These are phyloP conservation scores for Capsella bursapastoris DNA, from an alignment of 345 rosid species.

Conservation along the genomic window DNA sequence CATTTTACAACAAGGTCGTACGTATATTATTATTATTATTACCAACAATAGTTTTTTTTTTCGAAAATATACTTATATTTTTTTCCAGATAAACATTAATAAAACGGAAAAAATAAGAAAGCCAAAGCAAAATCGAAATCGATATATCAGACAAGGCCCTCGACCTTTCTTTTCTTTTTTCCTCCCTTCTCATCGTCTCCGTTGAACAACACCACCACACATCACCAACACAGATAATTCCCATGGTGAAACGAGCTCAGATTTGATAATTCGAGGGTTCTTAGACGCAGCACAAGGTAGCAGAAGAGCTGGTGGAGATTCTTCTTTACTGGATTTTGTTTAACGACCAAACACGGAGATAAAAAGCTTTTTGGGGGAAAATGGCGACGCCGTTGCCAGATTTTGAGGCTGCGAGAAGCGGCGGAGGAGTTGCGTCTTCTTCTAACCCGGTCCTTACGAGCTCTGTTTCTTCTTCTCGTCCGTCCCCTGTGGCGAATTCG, in stretches of 20 bases:
- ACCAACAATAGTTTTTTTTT: slow-evolving; percentile 14
- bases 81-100: slow-evolving; percentile 32
- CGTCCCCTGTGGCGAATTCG: slow-evolving; percentile 35
- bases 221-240: slow-evolving; percentile 29
- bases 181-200: slow-evolving; percentile 39
- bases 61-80: background rate
- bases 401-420: slow-evolving; percentile 51
- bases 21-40: background rate
- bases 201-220: slow-evolving; percentile 44
- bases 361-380: slow-evolving; percentile 24
- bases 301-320: slow-evolving; percentile 4
- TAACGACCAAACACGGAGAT: slow-evolving; percentile 29
- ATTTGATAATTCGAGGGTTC: slow-evolving; percentile 37
- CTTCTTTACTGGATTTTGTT: slow-evolving; percentile 15
- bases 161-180: slow-evolving; percentile 37
- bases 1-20: slow-evolving; percentile 19
- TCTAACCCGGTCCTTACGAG: slow-evolving; percentile 44
- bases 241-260: slow-evolving; percentile 40
- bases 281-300: slow-evolving; percentile 16
- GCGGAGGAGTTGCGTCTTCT: slow-evolving; percentile 44
- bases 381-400: slow-evolving; percentile 88
- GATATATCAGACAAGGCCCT: slow-evolving; percentile 41
- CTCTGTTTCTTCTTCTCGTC: slow-evolving; percentile 41
- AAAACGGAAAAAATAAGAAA: slow-evolving; percentile 8
- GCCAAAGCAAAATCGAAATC: slow-evolving; percentile 44